Evolutionary conservation across 768 basidiomycete genomes (phyloP), one percentile per base, ranked within the genome.

Genomic region (Austroboletus festivus): DNA sequence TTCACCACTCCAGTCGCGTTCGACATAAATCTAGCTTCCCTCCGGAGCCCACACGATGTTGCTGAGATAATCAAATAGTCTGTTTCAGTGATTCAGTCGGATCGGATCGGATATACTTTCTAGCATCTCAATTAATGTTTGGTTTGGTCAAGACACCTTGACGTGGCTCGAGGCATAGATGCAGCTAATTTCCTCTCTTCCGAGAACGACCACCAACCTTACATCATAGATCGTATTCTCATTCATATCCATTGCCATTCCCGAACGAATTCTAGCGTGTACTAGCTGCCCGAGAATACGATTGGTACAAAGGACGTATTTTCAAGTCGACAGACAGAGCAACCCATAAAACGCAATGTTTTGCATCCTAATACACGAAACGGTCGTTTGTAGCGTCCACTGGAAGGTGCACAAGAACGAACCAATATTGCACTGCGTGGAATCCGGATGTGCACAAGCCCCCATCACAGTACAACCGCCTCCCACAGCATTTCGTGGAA

Each of bases 301-400:
- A 46, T 62, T 1, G 58, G 56, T 16, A 37, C 54, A n/a, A 48
- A 57, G 15, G 48, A 52, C 38, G 52, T 24, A 26, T 34, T 53
- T 34, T 35, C 57, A n/a, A 41, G 42, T 42, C 37, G 28, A 42
- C 52, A 53, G 22, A 34, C n/a, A 18, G 40, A n/a, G n/a, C n/a
- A n/a, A n/a, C n/a, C n/a, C n/a, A n/a, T n/a, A n/a, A n/a, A 54
- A 22, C 54, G 64, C 23, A 68, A 67, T 42, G 53, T 64, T 23
- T 24, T 68, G 0, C 60, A 68, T 38, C 51, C 59, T 22, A 50
- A 42, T 15, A 45, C 64, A 5, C 46, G 21, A 47, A 38, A 16
- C 48, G 44, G 13, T 44, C 60, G 1, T 28, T 46, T 4, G 35
- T 51, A 18, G 34, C 42, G 18, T 44, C 57, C 35, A 58, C 45